These are phyloP conservation scores for Fusarium newnesense DNA, from an alignment of 2,329 filamentous ascomycete genomes.

Conservation along the genomic window DNA sequence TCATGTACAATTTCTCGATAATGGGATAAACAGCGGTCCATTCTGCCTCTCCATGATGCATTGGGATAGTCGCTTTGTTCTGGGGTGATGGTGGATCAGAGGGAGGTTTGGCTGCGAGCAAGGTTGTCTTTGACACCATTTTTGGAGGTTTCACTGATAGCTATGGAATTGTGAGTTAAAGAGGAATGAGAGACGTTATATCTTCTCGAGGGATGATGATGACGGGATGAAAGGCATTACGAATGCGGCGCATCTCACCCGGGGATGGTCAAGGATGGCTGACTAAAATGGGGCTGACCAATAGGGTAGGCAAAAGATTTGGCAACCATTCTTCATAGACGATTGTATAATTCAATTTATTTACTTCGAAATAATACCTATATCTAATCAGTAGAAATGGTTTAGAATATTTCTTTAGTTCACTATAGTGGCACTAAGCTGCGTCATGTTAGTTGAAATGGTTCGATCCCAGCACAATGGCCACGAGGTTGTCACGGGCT, in stretches of 20 bases:
- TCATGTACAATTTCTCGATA: constrained; percentile 9
- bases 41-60: constrained; percentile 12
- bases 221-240: too few species aligned
- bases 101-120: background rate
- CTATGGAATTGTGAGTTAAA: fast-evolving
- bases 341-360: too few species aligned
- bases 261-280: background rate
- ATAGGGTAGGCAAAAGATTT: background rate
- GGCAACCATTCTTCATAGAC: background rate
- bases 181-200: fast-evolving
- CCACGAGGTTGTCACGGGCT: background rate
- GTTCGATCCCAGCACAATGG: background rate
- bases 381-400: background rate
- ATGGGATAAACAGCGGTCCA: constrained; percentile 10
- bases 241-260: background rate
- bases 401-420: fast-evolving
- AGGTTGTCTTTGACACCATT: background rate
- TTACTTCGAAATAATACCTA: background rate
- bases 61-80: background rate
- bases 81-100: background rate
- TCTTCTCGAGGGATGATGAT: background rate
- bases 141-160: background rate
- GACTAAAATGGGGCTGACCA: background rate
- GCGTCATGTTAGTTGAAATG: background rate
- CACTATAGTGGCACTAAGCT: background rate